Conservation (phyloP, 805 yeast species). For the Metschnikowia rubicola region DNA sequence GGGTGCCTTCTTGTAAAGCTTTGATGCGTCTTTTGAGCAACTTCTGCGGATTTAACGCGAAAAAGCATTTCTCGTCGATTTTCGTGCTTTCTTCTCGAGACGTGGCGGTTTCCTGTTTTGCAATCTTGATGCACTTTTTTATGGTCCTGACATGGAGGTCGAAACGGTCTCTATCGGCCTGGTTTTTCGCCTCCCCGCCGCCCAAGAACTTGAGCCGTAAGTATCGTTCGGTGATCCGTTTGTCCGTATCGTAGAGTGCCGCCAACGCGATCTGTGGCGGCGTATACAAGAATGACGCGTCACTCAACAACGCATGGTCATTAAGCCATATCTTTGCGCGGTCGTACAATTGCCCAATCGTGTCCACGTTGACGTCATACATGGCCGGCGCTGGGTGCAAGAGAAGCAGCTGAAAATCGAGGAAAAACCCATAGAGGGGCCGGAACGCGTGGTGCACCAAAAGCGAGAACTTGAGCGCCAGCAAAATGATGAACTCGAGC, state of each 20-base stretch:
- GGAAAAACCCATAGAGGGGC: slow-evolving; percentile 90
- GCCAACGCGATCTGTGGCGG: slow-evolving; percentile 97
- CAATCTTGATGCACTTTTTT: slow-evolving; percentile 44
- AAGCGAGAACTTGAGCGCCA: slow-evolving; percentile 72
- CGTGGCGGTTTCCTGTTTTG: slow-evolving; percentile 42
- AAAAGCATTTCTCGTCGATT: slow-evolving; percentile 63
- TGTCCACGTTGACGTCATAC: slow-evolving; percentile 47
- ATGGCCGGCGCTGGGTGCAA: slow-evolving; percentile 39
- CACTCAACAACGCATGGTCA: slow-evolving; percentile 65
- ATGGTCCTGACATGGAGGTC: slow-evolving; percentile 46
- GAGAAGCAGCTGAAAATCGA: slow-evolving; percentile 71
- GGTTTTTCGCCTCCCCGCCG: not conserved
- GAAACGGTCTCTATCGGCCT: slow-evolving; percentile 25
- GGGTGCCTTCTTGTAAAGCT: slow-evolving; percentile 8
- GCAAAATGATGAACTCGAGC: slow-evolving; percentile 74
- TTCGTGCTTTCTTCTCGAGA: slow-evolving; percentile 58
- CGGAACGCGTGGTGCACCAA: slow-evolving; percentile 84
- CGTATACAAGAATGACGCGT: slow-evolving; percentile 71
- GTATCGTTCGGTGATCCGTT: slow-evolving; percentile 61
- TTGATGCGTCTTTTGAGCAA: slow-evolving; percentile 44
- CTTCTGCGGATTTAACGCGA: slow-evolving; percentile 56
- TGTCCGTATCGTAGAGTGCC: slow-evolving; percentile 67
- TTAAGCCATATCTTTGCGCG: slow-evolving; percentile 61
- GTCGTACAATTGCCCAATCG: slow-evolving; percentile 69
- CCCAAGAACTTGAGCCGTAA: slow-evolving; percentile 56